These are phyloP conservation scores for Kwoniella dendrophila DNA, from an alignment of 768 basidiomycete species.

Conservation along the genomic window DNA sequence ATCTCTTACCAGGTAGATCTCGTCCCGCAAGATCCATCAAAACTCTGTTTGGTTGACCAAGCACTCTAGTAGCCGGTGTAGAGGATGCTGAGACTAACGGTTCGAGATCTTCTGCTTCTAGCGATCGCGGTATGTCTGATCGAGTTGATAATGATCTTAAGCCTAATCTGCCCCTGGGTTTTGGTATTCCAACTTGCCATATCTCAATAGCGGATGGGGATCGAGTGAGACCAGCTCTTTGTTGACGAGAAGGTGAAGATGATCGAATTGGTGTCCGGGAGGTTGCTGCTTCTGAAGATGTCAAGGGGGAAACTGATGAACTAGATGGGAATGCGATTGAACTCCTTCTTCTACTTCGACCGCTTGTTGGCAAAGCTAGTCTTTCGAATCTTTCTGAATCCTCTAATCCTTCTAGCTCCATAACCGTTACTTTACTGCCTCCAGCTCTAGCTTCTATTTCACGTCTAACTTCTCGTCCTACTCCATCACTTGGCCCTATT, in stretches of 20 bases:
- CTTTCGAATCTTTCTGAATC: slow-evolving; percentile 13
- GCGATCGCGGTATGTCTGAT: slow-evolving; percentile 10
- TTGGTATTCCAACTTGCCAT: slow-evolving; percentile 38
- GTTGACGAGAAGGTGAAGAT: slow-evolving; percentile 2
- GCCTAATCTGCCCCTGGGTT: slow-evolving; percentile 12
- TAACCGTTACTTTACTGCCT: slow-evolving; percentile 17
- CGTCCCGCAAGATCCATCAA: slow-evolving; percentile 44
- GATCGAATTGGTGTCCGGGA: slow-evolving; percentile 14
- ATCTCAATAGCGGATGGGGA: slow-evolving; percentile 31
- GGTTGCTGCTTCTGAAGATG: slow-evolving; percentile 15
- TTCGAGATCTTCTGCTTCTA: slow-evolving; percentile 3
- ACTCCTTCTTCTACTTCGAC: slow-evolving; percentile 21
- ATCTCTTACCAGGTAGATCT: slow-evolving; percentile 29
- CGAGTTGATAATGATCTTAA: slow-evolving; percentile 27
- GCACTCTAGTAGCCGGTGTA: slow-evolving; percentile 11
- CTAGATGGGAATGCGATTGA: slow-evolving; percentile 32
- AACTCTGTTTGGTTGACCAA: slow-evolving; percentile 38
- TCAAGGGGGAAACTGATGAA: not conserved
- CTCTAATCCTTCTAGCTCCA: slow-evolving; percentile 20
- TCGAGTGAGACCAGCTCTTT: slow-evolving; percentile 14
- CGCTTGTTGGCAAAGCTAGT: slow-evolving; percentile 5
- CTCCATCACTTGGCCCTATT: slow-evolving; percentile 14
- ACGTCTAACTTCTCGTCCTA: slow-evolving; percentile 22
- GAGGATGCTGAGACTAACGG: slow-evolving; percentile 10
- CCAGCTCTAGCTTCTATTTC: slow-evolving; percentile 25